These are phyloP conservation scores for Echites panduratus DNA, from an alignment of 257 asterid genomes.

Conservation along the genomic window DNA sequence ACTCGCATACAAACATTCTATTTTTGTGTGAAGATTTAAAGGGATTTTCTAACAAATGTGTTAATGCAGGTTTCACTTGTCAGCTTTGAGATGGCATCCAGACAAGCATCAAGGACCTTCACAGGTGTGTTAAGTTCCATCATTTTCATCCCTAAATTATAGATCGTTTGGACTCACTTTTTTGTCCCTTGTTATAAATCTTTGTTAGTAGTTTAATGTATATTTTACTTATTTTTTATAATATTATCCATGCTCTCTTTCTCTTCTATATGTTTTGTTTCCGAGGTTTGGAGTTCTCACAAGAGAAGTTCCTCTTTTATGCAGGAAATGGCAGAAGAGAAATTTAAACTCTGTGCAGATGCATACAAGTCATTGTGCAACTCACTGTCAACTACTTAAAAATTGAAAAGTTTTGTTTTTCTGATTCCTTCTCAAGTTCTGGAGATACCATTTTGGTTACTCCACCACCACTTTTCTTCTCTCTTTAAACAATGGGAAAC, in stretches of 20 bases:
- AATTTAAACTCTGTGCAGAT: conserved; percentile 60
- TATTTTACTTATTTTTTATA: too few species aligned
- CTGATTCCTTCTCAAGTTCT: neutral
- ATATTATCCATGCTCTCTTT: too few species aligned
- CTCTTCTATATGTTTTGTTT: neutral
- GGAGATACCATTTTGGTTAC: neutral
- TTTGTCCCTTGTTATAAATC: too few species aligned
- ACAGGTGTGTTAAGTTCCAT: conserved; percentile 41
- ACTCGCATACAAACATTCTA: neutral
- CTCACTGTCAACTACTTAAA: conserved; percentile 38
- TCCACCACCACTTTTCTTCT: neutral
- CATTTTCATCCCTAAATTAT: neutral
- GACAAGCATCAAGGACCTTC: conserved; percentile 81
- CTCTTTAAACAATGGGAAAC: neutral
- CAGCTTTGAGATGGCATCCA: conserved; percentile 96
- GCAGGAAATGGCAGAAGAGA: conserved; percentile 79
- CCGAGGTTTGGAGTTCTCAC: conserved; percentile 2
- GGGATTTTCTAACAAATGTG: conserved; percentile 6
- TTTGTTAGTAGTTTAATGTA: too few species aligned
- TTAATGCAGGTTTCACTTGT: conserved; percentile 60
- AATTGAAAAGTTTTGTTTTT: conserved; percentile 9
- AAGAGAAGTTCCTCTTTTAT: conserved; percentile 4
- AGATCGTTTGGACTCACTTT: too few species aligned
- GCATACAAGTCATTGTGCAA: conserved; percentile 75
- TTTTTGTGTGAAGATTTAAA: neutral